Conservation (phyloP, 768 basidiomycete species). For the Pleurotus tuber-regium region DNA sequence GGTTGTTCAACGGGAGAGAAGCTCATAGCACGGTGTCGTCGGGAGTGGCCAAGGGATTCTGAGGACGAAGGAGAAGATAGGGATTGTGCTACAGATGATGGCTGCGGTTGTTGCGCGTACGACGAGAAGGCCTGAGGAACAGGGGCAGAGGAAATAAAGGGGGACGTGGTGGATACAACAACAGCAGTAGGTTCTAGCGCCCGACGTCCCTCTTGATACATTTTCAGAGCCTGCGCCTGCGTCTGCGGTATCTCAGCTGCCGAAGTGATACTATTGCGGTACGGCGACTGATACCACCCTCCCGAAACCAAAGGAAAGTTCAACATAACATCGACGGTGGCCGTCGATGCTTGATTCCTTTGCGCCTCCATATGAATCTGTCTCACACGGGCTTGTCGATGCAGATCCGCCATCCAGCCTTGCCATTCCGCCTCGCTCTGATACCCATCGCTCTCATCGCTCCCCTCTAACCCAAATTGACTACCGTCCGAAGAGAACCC, state of each 20-base stretch:
- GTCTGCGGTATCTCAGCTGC: slow-evolving; percentile 10
- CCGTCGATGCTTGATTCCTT: slow-evolving; percentile 14
- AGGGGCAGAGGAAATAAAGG: neutral
- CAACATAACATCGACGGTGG: slow-evolving; percentile 11
- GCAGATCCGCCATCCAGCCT: slow-evolving; percentile 61
- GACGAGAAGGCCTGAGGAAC: neutral
- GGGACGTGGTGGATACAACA: slow-evolving; percentile 19
- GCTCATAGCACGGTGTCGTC: slow-evolving; percentile 16
- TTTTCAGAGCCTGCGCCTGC: slow-evolving; percentile 17
- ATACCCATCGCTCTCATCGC: slow-evolving; percentile 39
- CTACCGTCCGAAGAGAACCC: slow-evolving; percentile 10
- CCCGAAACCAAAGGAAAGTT: slow-evolving; percentile 14
- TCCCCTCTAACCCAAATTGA: slow-evolving; percentile 18
- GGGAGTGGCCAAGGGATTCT: slow-evolving; percentile 24
- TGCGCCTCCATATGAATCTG: slow-evolving; percentile 25
- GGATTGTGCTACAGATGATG: slow-evolving; percentile 14
- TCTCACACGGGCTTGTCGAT: slow-evolving; percentile 31
- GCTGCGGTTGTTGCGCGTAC: neutral
- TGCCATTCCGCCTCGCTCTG: slow-evolving; percentile 65
- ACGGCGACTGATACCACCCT: slow-evolving; percentile 15
- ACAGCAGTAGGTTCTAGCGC: slow-evolving; percentile 29
- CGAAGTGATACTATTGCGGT: slow-evolving; percentile 6
- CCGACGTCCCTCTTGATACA: slow-evolving; percentile 18
- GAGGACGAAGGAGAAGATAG: slow-evolving; percentile 33
- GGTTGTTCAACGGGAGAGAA: slow-evolving; percentile 25